A percentile compares a stretch with the other conserved stretches of the same genome.
Evolutionary conservation across 2,329 filamentous ascomycete genomes (phyloP).

Genomic region (Lasiodiplodia sp.): DNA sequence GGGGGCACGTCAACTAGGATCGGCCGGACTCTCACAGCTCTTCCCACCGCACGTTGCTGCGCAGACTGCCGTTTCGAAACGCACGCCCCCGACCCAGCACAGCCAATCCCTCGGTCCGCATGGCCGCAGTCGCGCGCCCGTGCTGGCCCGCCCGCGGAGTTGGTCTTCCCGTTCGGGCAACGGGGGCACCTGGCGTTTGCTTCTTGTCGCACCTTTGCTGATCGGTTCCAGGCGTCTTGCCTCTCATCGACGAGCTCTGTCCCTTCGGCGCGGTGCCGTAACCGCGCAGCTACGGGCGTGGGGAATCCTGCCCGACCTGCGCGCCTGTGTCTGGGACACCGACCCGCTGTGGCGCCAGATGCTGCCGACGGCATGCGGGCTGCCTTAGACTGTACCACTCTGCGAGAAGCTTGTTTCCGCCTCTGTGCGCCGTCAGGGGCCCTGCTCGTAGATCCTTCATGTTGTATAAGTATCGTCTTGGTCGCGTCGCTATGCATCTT

Average conservation of each 20-base stretch:
- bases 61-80: conserved; percentile 14
- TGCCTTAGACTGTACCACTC: conserved; percentile 1
- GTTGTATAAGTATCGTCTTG: conserved; percentile 24
- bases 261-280: conserved; percentile 11
- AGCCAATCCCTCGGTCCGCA: conserved; percentile 14
- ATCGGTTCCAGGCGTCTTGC: conserved; percentile 10
- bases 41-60: background rate
- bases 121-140: background rate
- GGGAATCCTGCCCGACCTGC: conserved; percentile 16
- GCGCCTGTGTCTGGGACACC: background rate
- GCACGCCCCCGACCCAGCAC: conserved; percentile 5
- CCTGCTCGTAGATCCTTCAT: background rate
- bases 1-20: background rate
- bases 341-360: conserved; percentile 12
- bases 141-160: background rate
- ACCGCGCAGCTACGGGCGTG: conserved; percentile 6
- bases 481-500: background rate
- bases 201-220: conserved; percentile 12
- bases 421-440: conserved; percentile 16
- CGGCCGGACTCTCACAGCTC: background rate
- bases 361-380: conserved; percentile 14
- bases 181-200: background rate
- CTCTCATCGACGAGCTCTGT: conserved; percentile 6
- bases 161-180: background rate
- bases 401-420: conserved; percentile 22